phyloP scores from a whole-genome alignment of 106 monocot genomes.

The Dendrobium officinale region DNA sequence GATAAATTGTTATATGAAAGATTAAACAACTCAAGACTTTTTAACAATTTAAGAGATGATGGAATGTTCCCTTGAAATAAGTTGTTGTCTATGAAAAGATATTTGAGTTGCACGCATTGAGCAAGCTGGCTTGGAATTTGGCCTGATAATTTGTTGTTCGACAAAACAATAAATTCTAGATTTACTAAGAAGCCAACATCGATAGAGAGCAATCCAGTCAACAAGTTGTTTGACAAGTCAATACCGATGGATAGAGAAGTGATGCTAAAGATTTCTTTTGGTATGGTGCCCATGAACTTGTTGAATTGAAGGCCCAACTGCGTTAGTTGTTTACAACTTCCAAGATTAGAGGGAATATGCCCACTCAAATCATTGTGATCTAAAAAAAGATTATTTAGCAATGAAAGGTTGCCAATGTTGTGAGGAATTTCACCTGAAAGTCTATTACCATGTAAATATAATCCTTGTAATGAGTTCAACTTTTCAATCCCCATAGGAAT shows the following conservation, averaged over 20 bases:
- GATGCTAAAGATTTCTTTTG: neutral
- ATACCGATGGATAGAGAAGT: neutral
- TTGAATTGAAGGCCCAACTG: neutral
- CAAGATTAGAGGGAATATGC: neutral
- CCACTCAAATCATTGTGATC: neutral
- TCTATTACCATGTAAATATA: neutral
- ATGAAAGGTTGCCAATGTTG: neutral
- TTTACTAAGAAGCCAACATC: constrained; percentile 3
- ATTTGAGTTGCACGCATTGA: too few species aligned
- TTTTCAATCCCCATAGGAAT: neutral
- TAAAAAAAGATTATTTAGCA: neutral
- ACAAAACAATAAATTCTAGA: neutral
- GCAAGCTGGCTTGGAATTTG: too few species aligned
- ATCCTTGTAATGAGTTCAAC: neutral
- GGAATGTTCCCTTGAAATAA: too few species aligned
- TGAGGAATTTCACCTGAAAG: neutral
- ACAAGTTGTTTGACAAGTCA: constrained; percentile 11
- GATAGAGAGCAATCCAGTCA: neutral
- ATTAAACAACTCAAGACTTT: too few species aligned
- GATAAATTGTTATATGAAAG: too few species aligned
- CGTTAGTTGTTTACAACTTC: neutral
- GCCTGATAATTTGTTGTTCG: too few species aligned
- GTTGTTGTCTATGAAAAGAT: too few species aligned
- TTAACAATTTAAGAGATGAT: too few species aligned
- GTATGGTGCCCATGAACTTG: neutral